phyloP scores from a whole-genome alignment of 306 rosid species.

The Betula pendula region DNA sequence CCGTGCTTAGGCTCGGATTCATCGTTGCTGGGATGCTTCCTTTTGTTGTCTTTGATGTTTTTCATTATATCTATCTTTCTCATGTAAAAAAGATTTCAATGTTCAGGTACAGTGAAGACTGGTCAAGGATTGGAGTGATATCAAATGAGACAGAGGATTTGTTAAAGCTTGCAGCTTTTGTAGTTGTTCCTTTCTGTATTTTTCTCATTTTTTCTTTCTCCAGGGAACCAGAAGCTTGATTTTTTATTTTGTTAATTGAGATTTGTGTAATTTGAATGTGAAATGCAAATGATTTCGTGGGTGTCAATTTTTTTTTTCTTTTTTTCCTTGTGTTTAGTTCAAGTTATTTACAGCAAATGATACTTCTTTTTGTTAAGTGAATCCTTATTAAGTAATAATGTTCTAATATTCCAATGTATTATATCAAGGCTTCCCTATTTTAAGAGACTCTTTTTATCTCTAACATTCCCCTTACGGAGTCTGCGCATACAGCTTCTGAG shows the following conservation, averaged over 20 bases:
- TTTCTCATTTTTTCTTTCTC: slow-evolving; percentile 51
- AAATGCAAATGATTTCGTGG: not conserved
- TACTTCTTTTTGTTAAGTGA: no score
- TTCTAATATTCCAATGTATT: no score
- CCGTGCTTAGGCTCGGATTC: slow-evolving; percentile 73
- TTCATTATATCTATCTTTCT: not conserved
- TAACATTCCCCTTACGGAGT: no score
- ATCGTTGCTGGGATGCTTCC: slow-evolving; percentile 67
- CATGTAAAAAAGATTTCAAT: slow-evolving; percentile 5
- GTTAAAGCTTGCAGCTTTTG: slow-evolving; percentile 69
- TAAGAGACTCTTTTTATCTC: no score
- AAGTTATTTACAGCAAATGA: no score
- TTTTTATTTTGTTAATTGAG: slow-evolving; percentile 2
- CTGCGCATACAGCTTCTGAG: no score
- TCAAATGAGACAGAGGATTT: slow-evolving; percentile 62
- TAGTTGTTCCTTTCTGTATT: slow-evolving; percentile 67
- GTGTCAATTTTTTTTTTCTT: not conserved
- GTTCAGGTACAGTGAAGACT: slow-evolving; percentile 90
- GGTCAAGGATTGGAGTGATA: slow-evolving; percentile 92
- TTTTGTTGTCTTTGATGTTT: not conserved
- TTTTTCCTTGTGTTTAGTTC: not conserved
- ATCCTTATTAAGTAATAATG: no score
- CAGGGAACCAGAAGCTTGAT: slow-evolving; percentile 31
- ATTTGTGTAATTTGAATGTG: slow-evolving; percentile 5
- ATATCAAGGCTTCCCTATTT: no score